Percentiles rank a stretch among this genome's conserved stretches.
phyloP scores from a whole-genome alignment of 148 eudicot genomes.

The Selenicereus undatus region DNA sequence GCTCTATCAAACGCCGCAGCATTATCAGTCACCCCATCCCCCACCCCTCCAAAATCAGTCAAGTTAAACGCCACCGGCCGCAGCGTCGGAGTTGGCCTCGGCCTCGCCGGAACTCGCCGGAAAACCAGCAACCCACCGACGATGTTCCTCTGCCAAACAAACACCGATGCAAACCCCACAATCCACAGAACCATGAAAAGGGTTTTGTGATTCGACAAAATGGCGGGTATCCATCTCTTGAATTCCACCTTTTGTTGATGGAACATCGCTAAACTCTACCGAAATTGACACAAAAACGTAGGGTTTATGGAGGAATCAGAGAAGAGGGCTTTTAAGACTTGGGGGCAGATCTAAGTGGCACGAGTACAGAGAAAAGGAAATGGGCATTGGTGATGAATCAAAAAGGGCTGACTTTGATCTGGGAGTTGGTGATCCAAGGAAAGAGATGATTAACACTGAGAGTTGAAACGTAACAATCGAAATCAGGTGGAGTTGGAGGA shows the following conservation, averaged over 20 bases:
- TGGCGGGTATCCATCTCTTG: slow-evolving; percentile 42
- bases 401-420: background rate
- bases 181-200: slow-evolving; percentile 62
- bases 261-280: slow-evolving; percentile 18
- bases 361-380: background rate
- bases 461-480: slow-evolving; percentile 37
- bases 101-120: slow-evolving; percentile 36
- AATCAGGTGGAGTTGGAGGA: slow-evolving; percentile 20
- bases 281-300: background rate
- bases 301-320: background rate
- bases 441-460: background rate
- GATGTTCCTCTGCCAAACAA: slow-evolving; percentile 58
- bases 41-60: slow-evolving; percentile 76
- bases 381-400: slow-evolving; percentile 12
- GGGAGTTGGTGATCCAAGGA: slow-evolving; percentile 1
- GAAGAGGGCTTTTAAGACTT: background rate
- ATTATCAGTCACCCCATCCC: slow-evolving; percentile 65
- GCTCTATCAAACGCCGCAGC: slow-evolving; percentile 81
- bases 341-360: background rate
- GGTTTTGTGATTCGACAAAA: slow-evolving; percentile 55
- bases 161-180: slow-evolving; percentile 50
- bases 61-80: slow-evolving; percentile 61
- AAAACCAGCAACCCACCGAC: slow-evolving; percentile 34
- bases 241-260: slow-evolving; percentile 41
- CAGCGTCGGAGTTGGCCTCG: slow-evolving; percentile 52